These are phyloP conservation scores for Aschersonia sp. DNA, from an alignment of 2,329 filamentous ascomycete species.

Conservation along the genomic window DNA sequence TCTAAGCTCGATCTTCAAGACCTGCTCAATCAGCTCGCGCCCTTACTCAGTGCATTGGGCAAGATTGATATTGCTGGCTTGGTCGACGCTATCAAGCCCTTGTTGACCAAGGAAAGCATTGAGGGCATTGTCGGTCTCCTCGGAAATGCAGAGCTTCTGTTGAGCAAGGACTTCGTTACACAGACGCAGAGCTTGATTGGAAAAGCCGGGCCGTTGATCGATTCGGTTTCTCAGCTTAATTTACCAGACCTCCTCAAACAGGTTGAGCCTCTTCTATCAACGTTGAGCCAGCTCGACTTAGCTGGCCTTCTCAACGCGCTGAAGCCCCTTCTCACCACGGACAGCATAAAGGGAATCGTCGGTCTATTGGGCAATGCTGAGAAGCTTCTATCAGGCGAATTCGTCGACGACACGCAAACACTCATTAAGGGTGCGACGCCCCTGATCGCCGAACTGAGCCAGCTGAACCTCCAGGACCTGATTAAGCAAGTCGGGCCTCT, in stretches of 20 bases:
- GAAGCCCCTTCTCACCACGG: slow-evolving; percentile 12
- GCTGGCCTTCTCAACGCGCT: slow-evolving; percentile 13
- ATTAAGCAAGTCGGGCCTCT: slow-evolving; percentile 14
- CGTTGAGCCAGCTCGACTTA: slow-evolving; percentile 17
- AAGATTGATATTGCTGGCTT: slow-evolving; percentile 16
- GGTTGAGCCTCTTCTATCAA: slow-evolving; percentile 15
- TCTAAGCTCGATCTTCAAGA: slow-evolving; percentile 6
- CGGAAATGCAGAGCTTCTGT: slow-evolving; percentile 14
- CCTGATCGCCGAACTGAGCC: slow-evolving; percentile 4
- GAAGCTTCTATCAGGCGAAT: slow-evolving; percentile 11
- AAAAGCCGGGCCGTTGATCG: slow-evolving; percentile 16
- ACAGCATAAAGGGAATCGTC: slow-evolving; percentile 16
- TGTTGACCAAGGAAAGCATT: slow-evolving; percentile 16
- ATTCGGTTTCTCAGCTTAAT: slow-evolving; percentile 14
- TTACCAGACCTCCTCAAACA: slow-evolving; percentile 7
- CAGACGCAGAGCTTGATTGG: slow-evolving; percentile 13
- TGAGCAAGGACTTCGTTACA: slow-evolving; percentile 13
- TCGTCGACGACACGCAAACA: slow-evolving; percentile 13
- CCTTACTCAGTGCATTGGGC: slow-evolving; percentile 9
- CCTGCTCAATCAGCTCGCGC: slow-evolving; percentile 9
- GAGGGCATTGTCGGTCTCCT: slow-evolving; percentile 19
- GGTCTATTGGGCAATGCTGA: slow-evolving; percentile 16
- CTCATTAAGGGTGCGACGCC: slow-evolving; percentile 4
- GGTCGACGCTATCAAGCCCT: slow-evolving; percentile 12
- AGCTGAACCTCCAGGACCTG: slow-evolving; percentile 10